Evolutionary conservation across 2,329 filamentous ascomycete species (phyloP).

Genomic region (Ophiostoma quercus): DNA sequence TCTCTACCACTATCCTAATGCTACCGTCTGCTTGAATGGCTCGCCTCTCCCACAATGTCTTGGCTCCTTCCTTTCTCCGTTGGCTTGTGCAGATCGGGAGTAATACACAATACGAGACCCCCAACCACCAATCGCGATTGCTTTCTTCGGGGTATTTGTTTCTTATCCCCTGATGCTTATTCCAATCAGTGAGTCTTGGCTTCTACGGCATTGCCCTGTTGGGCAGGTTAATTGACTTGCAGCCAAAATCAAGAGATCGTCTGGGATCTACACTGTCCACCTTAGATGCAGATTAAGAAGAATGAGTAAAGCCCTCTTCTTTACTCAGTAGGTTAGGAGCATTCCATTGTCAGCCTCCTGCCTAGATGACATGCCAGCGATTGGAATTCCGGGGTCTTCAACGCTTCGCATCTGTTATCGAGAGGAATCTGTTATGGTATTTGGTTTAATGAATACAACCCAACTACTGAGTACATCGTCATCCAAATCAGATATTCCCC

Average conservation of each 20-base stretch:
- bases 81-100: not conserved
- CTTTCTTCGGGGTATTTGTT: not conserved
- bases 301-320: too few species aligned
- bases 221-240: not conserved
- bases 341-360: too few species aligned
- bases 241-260: not conserved
- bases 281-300: not conserved
- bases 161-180: not conserved
- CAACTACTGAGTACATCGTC: too few species aligned
- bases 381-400: too few species aligned
- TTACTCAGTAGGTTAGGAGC: too few species aligned
- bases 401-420: too few species aligned
- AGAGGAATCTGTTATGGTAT: too few species aligned
- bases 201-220: conserved; percentile 5
- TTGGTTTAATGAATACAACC: too few species aligned
- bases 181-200: not conserved
- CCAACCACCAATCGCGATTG: not conserved
- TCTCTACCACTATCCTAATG: not conserved
- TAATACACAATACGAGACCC: not conserved
- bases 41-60: not conserved
- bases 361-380: too few species aligned
- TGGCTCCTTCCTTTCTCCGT: conserved; percentile 9
- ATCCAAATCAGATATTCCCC: too few species aligned
- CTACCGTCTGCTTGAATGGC: not conserved
- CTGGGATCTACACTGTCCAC: not conserved